phyloP scores from a whole-genome alignment of 1,284 basidiomycete species.

The Cutaneotrichosporon sp. region DNA sequence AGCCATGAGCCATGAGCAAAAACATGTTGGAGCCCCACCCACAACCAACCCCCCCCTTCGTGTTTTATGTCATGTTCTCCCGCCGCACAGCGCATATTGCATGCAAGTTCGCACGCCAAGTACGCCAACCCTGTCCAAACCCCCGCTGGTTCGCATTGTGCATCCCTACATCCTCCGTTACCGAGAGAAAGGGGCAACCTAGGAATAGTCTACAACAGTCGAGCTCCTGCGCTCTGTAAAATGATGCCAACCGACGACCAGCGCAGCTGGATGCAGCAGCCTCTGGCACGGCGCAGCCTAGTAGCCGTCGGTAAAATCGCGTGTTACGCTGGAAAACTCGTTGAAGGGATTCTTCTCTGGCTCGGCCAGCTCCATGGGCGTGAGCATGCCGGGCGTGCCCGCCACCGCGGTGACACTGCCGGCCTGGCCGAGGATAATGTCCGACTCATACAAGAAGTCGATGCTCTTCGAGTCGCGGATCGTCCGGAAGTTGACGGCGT shows the following conservation, averaged over 20 bases:
- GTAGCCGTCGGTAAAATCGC: slow-evolving; percentile 58
- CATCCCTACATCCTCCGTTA: neutral
- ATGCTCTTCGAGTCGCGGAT: slow-evolving; percentile 86
- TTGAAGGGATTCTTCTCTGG: slow-evolving; percentile 66
- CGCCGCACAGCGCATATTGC: no score
- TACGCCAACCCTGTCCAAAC: no score
- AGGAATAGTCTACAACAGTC: neutral
- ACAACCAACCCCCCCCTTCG: no score
- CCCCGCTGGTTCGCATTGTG: neutral
- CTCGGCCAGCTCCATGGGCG: slow-evolving; percentile 50
- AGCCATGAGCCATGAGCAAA: no score
- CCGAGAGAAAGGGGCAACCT: neutral
- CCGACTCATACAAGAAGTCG: slow-evolving; percentile 60
- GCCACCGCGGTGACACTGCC: slow-evolving; percentile 50
- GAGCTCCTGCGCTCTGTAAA: neutral
- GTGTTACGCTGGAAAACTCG: slow-evolving; percentile 80
- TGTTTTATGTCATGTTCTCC: no score
- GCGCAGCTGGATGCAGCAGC: slow-evolving; percentile 2
- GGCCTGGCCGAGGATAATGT: slow-evolving; percentile 51
- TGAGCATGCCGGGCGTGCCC: slow-evolving; percentile 57
- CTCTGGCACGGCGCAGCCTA: slow-evolving; percentile 1
- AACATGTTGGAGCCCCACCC: no score
- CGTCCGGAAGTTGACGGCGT: slow-evolving; percentile 86
- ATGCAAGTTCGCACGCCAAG: no score
- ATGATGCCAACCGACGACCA: slow-evolving; percentile 3